Evolutionary conservation across 2,329 filamentous ascomycete genomes (phyloP).

Genomic region (Ceratocystis huliohia): DNA sequence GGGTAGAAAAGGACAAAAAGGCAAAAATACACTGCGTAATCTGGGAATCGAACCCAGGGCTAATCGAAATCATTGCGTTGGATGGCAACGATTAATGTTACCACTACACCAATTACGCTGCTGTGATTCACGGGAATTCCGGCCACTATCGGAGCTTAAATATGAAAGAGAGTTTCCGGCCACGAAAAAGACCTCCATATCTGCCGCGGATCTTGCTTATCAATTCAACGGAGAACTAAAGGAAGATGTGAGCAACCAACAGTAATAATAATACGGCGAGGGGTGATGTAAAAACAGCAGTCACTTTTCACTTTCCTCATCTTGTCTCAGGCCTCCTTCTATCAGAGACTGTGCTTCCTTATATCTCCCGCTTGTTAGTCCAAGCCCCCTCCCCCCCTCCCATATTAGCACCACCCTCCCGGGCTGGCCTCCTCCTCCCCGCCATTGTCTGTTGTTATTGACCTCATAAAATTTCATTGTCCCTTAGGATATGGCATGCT

Average conservation of each 20-base stretch:
- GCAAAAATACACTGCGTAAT: background rate
- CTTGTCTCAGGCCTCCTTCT: too few species aligned
- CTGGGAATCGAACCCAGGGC: constrained; percentile 5
- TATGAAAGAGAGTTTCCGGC: background rate
- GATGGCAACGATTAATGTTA: constrained; percentile 7
- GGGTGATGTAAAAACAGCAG: too few species aligned
- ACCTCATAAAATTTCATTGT: constrained; percentile 1
- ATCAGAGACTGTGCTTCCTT: too few species aligned
- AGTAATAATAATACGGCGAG: too few species aligned
- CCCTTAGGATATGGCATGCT: background rate
- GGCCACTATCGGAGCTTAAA: background rate
- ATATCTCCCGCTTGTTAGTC: too few species aligned
- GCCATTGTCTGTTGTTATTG: background rate
- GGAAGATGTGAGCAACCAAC: too few species aligned
- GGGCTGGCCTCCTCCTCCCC: background rate
- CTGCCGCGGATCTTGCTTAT: too few species aligned
- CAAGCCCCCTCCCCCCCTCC: too few species aligned
- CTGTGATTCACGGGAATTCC: background rate
- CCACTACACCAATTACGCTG: constrained; percentile 3
- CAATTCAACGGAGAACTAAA: too few species aligned
- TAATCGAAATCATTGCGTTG: background rate
- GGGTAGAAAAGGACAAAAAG: background rate
- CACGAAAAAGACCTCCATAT: too few species aligned
- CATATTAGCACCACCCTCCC: background rate
- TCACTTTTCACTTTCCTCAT: too few species aligned